Evolutionary conservation across 208 protist genomes (phyloP), one percentile per base, ranked within the genome.

Genomic region (Acanthamoeba triangularis): DNA sequence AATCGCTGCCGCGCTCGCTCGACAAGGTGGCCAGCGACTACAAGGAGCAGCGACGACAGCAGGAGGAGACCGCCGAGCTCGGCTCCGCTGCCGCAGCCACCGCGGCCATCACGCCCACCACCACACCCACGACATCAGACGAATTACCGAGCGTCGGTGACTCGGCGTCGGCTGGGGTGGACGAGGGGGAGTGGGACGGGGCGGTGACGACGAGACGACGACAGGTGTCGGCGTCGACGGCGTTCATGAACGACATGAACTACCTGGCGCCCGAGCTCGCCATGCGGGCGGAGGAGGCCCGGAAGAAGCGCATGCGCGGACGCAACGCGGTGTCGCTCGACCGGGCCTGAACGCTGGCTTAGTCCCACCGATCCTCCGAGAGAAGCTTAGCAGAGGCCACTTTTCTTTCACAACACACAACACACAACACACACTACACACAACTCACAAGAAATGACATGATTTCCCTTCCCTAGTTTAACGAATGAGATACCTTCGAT

Each of bases 181-280:
- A 74, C 25, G 67, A 74, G 20, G 76, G 25, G 41, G 76, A 84
- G 30, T 30, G 18, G 72, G 72, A 33, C 35, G 33, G 18, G 16
- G 20, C 5, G 30, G 0, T 30, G 33, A 30, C 18, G 30, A 28
- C 33, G 44, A 44, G 33, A 54, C 35, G 76, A 54, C 33, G 41
- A 25, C 76, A 84, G 76, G 10, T 54, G 25, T 49, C 76, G 76
- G 18, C 76, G 18, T 84, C 76, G 18, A 84, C 76, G 37, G 20
- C 44, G 13, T 84, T 84, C 76, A 84, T 84, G 76, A 33, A 84
- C 14, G 76, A 84, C 76, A 84, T 84, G 76, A 54, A 84, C 76
- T 54, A 84, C 35, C 76, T 84, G 37, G 76, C 41, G 76, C 41
- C 76, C 13, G 76, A 84, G 44, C 76, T 84, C 28, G 44, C 33